Conservation (phyloP, 495 filamentous ascomycete species). For the Geopyxis carbonaria region DNA sequence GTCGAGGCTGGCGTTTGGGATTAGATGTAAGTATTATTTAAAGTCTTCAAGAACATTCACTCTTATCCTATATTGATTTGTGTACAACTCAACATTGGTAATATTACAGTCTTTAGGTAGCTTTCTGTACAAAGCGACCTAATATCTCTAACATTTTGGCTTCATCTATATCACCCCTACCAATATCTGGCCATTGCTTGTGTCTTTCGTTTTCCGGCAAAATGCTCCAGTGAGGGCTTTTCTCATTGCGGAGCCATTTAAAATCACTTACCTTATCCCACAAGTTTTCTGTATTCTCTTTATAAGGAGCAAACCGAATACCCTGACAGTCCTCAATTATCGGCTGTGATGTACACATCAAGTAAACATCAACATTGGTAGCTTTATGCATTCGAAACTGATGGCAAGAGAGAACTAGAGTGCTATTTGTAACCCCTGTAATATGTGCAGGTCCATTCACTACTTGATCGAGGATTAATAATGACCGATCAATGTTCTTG, state of each 20-base stretch:
- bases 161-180: no score
- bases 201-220: conserved; percentile 45
- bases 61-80: no score
- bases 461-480: conserved; percentile 53
- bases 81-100: no score
- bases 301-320: conserved; percentile 59
- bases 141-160: no score
- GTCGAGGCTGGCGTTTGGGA: no score
- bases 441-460: conserved; percentile 68
- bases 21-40: no score
- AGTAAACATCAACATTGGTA: conserved; percentile 59
- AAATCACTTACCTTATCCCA: conserved; percentile 93
- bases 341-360: conserved; percentile 63
- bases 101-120: no score
- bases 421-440: conserved; percentile 53
- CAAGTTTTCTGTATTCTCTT: conserved; percentile 36
- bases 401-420: conserved; percentile 55
- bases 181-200: conserved; percentile 25
- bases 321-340: conserved; percentile 80
- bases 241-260: conserved; percentile 79
- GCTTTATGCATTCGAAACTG: conserved; percentile 90
- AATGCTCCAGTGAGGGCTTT: conserved; percentile 76
- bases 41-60: no score
- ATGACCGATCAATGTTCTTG: conserved; percentile 46
- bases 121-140: no score